Evolutionary conservation across 768 basidiomycete genomes (phyloP), one percentile per base, ranked within the genome.

Genomic region (Podaxis sp.): DNA sequence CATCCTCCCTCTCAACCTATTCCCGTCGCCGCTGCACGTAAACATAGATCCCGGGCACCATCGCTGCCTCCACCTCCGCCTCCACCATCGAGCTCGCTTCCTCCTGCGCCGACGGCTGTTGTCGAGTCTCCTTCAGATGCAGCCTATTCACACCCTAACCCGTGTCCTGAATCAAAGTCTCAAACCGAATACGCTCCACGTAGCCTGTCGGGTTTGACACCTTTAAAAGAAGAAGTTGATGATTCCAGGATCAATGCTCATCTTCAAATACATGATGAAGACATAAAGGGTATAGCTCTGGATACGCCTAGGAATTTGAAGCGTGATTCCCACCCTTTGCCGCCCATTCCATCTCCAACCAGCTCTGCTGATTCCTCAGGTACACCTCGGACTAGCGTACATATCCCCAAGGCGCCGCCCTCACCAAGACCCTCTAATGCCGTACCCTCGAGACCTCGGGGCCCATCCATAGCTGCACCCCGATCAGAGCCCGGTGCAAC

Each of bases 51-150:
- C 60, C 82, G 88, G 60, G 73, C 79, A 7, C 73, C 79, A 46
- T 87, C 90, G 60, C 81, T 91, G 40, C 87, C 88, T 4, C 88
- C 88, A 11, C 80, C 84, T 48, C 82, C 78, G 0, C 90, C 90
- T 2, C 88, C 87, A 15, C 90, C 90, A 33, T 76, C 79, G 17
- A 77, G 80, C 52, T 80, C 85, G 2, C 77, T 85, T 12, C 89
- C 89, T 0, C 87, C 85, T 0, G 84, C 88, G 1, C 86, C 88
- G 26, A 38, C 36, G 26, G 72, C 71, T 26, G 52, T 69, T 12
- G 52, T 65, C 41, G 75, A 78, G 63, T 60, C 75, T 53, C 65
- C 67, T 33, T 64, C 73, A 40, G 71, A 78, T 57, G 55, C 75
- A 41, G 66, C 71, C 13, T 51, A 59, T 40, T 33, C 49, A 20